phyloP scores from a whole-genome alignment of 345 rosid species.

The Eucalyptus tenuipes region DNA sequence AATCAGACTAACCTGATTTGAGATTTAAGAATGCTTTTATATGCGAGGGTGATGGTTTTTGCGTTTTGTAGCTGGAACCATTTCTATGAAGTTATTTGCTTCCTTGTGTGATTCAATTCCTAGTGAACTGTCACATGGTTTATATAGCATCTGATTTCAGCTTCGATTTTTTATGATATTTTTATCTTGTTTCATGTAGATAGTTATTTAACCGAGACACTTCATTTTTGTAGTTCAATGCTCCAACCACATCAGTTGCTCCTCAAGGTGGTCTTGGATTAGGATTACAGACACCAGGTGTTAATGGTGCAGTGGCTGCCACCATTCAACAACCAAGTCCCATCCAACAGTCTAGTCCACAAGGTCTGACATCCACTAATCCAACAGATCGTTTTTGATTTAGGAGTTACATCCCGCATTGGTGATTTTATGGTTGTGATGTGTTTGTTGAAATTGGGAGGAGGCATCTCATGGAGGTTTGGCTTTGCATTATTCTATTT shows the following conservation, averaged over 20 bases:
- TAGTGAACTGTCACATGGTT: not conserved
- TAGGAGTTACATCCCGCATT: not conserved
- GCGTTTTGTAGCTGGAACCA: not conserved
- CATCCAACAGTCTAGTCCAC: constrained; percentile 62
- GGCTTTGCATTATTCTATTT: not conserved
- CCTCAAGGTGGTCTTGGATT: constrained; percentile 66
- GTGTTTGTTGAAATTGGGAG: not conserved
- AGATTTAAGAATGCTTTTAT: not conserved
- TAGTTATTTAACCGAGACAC: not conserved
- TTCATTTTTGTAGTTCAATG: constrained; percentile 26
- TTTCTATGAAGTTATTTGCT: not conserved
- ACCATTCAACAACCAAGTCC: constrained; percentile 49
- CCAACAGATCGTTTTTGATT: constrained; percentile 15
- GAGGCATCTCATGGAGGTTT: not conserved
- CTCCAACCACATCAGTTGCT: constrained; percentile 55
- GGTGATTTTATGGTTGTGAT: not conserved
- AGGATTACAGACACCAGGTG: constrained; percentile 50
- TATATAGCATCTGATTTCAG: not conserved
- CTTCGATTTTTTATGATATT: not conserved
- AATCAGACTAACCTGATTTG: not conserved
- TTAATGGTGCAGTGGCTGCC: constrained; percentile 37
- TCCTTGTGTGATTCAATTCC: not conserved
- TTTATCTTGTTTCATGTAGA: not conserved
- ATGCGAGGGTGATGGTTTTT: not conserved
- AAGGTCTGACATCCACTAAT: constrained; percentile 29